Evolutionary conservation across 2,329 filamentous ascomycete genomes (phyloP).

Genomic region (Fonsecaea multimorphosa): DNA sequence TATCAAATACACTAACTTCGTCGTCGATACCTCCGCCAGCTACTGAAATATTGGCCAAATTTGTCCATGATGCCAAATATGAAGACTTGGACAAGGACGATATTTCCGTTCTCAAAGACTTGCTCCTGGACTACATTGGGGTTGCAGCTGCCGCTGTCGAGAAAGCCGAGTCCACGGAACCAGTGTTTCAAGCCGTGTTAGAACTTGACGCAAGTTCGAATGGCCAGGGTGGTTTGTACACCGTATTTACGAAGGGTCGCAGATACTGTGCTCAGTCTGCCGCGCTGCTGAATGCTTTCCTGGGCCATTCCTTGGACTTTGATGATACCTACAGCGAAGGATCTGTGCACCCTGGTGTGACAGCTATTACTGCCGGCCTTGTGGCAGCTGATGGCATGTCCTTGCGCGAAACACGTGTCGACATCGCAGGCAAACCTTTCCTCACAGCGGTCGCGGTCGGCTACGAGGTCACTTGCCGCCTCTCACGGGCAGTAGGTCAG

Average conservation of each 20-base stretch:
- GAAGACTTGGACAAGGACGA: too few species aligned
- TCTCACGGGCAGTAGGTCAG: conserved; percentile 43
- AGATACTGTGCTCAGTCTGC: conserved; percentile 44
- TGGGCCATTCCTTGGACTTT: conserved; percentile 53
- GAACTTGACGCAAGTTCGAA: not conserved
- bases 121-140: conserved; percentile 28
- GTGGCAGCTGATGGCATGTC: conserved; percentile 40
- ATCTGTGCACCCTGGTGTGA: conserved; percentile 51
- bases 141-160: conserved; percentile 22
- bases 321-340: conserved; percentile 52
- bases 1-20: too few species aligned
- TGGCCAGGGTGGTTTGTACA: not conserved
- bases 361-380: conserved; percentile 41
- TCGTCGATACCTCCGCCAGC: too few species aligned
- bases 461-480: conserved; percentile 42
- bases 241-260: not conserved
- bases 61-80: too few species aligned
- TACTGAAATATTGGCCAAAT: too few species aligned
- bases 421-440: not conserved
- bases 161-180: not conserved
- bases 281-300: conserved; percentile 50
- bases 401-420: too few species aligned
- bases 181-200: not conserved
- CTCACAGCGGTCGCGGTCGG: conserved; percentile 40
- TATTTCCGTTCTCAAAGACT: too few species aligned